Evolutionary conservation across 805 yeast species (phyloP), one percentile per base, ranked within the genome.

Genomic region (Candida nanaspora): DNA sequence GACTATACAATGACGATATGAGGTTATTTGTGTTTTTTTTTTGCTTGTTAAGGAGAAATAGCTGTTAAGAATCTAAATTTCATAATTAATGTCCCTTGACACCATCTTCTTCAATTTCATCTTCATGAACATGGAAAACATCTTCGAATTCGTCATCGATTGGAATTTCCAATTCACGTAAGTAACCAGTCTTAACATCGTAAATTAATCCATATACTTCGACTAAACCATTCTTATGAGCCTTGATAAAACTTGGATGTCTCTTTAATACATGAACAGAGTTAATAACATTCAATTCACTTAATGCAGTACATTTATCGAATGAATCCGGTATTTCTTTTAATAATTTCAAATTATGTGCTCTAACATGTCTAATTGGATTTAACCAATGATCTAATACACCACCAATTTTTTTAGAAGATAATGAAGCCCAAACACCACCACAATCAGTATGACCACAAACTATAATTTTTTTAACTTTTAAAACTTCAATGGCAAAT

Each of bases 391-490:
- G 78, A 52, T 81, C 86, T 49, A 89, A 65, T 10, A 75, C 76
- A 23, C 82, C 80, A 27, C 88, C 88, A 27, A 80, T 68, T 49
- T 72, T 72, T 51, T 78, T 75, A 43, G 76, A 69, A 2, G 80
- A 70, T 37, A 89, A 63, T 8, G 88, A 78, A 19, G 95, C 87
- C 78, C 85, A 78, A 38, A 86, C 78, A 25, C 96, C 97, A 38
- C 96, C 96, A 70, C 98, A 89, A 61, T 86, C 95, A 26, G 93
- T 83, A 63, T 89, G 98, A 3, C 97, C 98, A 63, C 96, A 86
- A 6, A 89, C 83, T 41, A 89, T 72, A 39, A 89, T 78, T 56
- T 85, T 86, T 48, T 71, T 73, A 31, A 91, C 94, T 54, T 84
- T 82, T 45, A 89, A 69, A 13, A 82, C 86, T 49, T 86, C 88